These are phyloP conservation scores for Neohortaea acidophila DNA, from an alignment of 495 filamentous ascomycete species.

Conservation along the genomic window DNA sequence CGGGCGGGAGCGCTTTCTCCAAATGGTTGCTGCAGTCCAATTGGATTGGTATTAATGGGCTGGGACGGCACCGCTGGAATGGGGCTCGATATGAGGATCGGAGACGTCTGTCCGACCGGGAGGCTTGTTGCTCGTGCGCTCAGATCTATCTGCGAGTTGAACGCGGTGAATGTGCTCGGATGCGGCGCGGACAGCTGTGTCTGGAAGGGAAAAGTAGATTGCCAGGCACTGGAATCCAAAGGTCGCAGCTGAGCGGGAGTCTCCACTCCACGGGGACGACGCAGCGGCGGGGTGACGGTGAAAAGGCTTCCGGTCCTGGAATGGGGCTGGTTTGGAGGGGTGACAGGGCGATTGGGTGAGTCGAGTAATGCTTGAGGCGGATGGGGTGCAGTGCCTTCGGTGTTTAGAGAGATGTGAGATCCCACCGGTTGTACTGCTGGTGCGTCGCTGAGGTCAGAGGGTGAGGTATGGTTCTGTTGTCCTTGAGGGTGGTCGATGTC, in stretches of 20 bases:
- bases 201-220: conserved; percentile 1
- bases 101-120: not conserved
- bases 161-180: not conserved
- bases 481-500: too few relatives aligned
- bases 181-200: not conserved
- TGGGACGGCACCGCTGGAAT: conserved; percentile 4
- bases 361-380: too few relatives aligned
- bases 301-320: not conserved
- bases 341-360: too few relatives aligned
- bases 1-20: conserved; percentile 6
- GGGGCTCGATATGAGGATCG: conserved; percentile 3
- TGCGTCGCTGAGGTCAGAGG: too few relatives aligned
- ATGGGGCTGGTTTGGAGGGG: not conserved
- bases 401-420: too few relatives aligned
- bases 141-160: not conserved
- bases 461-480: too few relatives aligned
- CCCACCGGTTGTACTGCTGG: too few relatives aligned
- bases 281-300: not conserved
- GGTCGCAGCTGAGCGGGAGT: too few relatives aligned
- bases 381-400: too few relatives aligned
- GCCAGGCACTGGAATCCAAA: not conserved
- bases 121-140: conserved; percentile 2
- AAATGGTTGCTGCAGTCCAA: too few relatives aligned
- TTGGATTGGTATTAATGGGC: not conserved
- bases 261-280: too few relatives aligned